Evolutionary conservation across 139 green algal species (phyloP).

Genomic region (Coccomyxa sp.): DNA sequence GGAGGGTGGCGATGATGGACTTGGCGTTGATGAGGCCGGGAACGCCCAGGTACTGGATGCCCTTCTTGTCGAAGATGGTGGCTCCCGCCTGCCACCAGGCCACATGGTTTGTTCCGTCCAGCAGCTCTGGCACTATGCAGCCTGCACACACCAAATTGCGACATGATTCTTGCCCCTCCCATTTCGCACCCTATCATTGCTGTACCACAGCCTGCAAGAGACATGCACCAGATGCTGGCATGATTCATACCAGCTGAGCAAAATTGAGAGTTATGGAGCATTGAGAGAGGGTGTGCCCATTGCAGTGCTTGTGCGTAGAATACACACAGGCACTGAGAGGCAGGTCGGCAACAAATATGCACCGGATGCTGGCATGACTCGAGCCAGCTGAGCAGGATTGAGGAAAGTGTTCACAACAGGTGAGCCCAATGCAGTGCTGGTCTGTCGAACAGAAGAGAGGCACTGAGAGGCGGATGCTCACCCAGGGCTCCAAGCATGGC

Average conservation of each 20-base stretch:
- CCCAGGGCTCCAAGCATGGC: conserved; percentile 91
- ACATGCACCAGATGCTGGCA: neutral
- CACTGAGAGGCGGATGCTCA: neutral
- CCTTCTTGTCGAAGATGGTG: conserved; percentile 40
- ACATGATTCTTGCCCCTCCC: neutral
- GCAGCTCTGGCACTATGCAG: conserved; percentile 77
- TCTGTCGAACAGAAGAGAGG: too few species aligned
- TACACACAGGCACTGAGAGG: too few species aligned
- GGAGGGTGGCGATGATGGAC: conserved; percentile 72
- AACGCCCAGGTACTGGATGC: conserved; percentile 72
- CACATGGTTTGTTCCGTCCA: conserved; percentile 59
- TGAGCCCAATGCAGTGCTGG: too few species aligned
- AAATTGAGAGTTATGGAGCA: neutral
- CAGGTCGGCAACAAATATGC: too few species aligned
- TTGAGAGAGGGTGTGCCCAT: neutral
- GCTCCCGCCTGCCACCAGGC: conserved; percentile 70
- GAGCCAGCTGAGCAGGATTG: too few species aligned
- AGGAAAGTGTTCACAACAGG: too few species aligned
- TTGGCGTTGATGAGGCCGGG: conserved; percentile 73
- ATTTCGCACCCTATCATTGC: neutral
- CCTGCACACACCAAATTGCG: conserved; percentile 19
- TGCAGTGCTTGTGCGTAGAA: neutral
- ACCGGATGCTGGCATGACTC: too few species aligned
- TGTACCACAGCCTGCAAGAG: neutral
- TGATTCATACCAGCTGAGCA: neutral